Evolutionary conservation across 805 yeast genomes (phyloP), one percentile per base, ranked within the genome.

Genomic region (Cyberlindnera bimundalis): DNA sequence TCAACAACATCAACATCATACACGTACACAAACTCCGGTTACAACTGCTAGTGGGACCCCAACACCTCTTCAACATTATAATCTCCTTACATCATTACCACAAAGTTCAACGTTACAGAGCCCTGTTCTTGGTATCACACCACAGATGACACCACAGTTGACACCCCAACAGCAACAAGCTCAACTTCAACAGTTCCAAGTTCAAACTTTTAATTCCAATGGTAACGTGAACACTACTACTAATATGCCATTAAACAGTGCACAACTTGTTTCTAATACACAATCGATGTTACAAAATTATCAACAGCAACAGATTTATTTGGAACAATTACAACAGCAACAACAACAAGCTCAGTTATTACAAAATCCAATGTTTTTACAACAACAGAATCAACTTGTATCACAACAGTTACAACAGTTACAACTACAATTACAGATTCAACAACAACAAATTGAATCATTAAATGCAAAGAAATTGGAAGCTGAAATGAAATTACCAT

Each of bases 401-500:
- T 52, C 51, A 14, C 59, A 52, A 39, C 60, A 51, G 31, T 38
- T 49, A 15, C 61, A 51, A 43, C 59, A 54, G 33, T 43, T 53
- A 18, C 59, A 50, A 39, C 23, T 44, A 15, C 59, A 61, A 42
- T 42, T 62, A 8, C 59, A 56, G 28, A 19, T 59, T 33, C 53
- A 58, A 33, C 56, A 54, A 35, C 61, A 54, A 35, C 59, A 56
- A 31, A 45, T 51, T 30, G 55, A 70, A 44, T 51, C 68, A 26
- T 40, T 47, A 40, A 47, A 26, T 40, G 46, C 48, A 8, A 39
- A 45, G 28, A 45, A 48, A 32, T 34, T 38, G 6, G 43, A 41
- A 6, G 28, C 33, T 12, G 51, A 48, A 16, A n/a, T n/a, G n/a
- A 48, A 42, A n/a, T 32, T 39, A 14, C 56, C 60, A 4, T 35